These are phyloP conservation scores for Ustanciosporium gigantosporum DNA, from an alignment of 1,284 basidiomycete genomes.

Conservation along the genomic window DNA sequence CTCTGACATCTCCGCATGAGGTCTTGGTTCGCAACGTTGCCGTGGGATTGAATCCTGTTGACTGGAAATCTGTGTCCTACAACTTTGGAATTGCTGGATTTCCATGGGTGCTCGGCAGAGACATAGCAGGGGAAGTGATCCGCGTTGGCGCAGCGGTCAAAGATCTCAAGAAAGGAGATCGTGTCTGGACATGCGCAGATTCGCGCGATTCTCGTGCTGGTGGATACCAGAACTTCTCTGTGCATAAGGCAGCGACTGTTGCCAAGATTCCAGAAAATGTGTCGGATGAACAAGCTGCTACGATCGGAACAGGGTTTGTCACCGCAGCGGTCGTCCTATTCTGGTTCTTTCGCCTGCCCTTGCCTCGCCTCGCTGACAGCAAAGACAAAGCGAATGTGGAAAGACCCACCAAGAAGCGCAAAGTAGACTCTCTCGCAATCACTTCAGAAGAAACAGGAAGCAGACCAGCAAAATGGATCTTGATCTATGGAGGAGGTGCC, in stretches of 20 bases:
- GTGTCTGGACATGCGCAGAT: constrained; percentile 57
- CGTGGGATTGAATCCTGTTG: constrained; percentile 51
- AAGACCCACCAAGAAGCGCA: not conserved
- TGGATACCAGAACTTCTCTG: constrained; percentile 41
- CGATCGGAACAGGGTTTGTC: constrained; percentile 54
- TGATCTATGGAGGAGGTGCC: constrained; percentile 45
- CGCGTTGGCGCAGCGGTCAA: constrained; percentile 63
- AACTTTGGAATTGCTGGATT: constrained; percentile 49
- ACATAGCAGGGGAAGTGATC: constrained; percentile 64
- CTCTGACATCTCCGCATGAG: constrained; percentile 9
- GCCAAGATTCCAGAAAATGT: constrained; percentile 22
- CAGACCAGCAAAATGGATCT: not conserved
- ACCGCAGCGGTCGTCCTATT: constrained; percentile 55
- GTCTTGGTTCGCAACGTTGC: constrained; percentile 34
- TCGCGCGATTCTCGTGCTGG: constrained; percentile 42
- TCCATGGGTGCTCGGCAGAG: constrained; percentile 64
- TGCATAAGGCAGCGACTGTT: constrained; percentile 35
- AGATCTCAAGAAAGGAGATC: constrained; percentile 62
- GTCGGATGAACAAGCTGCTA: constrained; percentile 40
- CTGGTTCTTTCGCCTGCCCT: constrained; percentile 40
- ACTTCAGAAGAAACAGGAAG: not conserved
- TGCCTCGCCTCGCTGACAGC: not conserved
- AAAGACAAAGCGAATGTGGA: too few relatives aligned
- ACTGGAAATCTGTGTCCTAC: constrained; percentile 48
- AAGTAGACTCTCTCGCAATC: not conserved